phyloP scores from a whole-genome alignment of 164 flowering plant species.

The Echeveria elegans region DNA sequence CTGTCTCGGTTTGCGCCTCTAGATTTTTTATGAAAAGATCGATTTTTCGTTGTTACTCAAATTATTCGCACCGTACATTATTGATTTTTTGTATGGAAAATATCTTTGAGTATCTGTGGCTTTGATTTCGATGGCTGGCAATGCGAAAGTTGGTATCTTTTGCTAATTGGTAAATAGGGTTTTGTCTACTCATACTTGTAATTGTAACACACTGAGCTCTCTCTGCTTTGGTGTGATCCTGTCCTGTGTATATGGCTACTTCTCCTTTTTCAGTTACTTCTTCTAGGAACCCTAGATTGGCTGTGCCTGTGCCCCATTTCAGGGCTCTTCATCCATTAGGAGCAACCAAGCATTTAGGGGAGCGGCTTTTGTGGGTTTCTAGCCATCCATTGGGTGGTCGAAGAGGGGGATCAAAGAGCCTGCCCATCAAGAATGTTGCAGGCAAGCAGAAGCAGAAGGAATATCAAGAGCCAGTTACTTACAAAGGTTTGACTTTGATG shows the following conservation, averaged over 20 bases:
- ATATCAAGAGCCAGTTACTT: conserved; percentile 19
- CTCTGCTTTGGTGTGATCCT: not conserved
- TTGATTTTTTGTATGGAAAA: no score
- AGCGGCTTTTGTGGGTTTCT: conserved; percentile 8
- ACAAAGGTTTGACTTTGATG: conserved; percentile 23
- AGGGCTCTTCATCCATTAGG: no score
- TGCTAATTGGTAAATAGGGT: not conserved
- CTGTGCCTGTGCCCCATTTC: no score
- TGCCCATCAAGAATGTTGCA: conserved; percentile 27
- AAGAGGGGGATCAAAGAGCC: conserved; percentile 12
- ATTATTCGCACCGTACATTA: not conserved
- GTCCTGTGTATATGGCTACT: conserved; percentile 12
- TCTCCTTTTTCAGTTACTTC: conserved; percentile 22
- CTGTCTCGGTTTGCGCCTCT: no score
- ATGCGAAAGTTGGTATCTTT: not conserved
- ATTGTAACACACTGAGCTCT: not conserved
- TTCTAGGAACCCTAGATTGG: conserved; percentile 6
- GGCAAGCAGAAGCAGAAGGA: no score
- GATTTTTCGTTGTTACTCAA: no score
- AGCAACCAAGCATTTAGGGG: no score
- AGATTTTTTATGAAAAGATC: not conserved
- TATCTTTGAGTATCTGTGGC: not conserved
- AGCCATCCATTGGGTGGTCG: conserved; percentile 2
- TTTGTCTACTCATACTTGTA: not conserved
- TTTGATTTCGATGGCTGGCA: not conserved